Evolutionary conservation across 2,329 filamentous ascomycete genomes (phyloP).

Genomic region (Lojkania enalia): DNA sequence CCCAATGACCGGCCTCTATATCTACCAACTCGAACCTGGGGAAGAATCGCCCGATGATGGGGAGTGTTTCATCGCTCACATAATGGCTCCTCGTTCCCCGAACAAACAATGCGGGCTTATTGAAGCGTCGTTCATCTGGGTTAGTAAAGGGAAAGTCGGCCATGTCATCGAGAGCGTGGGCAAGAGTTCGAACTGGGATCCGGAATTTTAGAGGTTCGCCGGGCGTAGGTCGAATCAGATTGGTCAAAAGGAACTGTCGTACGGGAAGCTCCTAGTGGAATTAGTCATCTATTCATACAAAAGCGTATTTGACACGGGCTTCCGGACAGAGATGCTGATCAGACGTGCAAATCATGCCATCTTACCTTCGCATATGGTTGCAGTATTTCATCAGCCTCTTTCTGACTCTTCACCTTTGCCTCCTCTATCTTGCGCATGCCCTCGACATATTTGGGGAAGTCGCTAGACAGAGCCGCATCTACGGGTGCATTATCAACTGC

Average conservation of each 20-base stretch:
- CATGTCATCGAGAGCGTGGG: slow-evolving; percentile 69
- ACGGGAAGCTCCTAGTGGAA: slow-evolving; percentile 66
- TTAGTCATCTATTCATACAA: too few species aligned
- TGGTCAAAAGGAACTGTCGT: slow-evolving; percentile 89
- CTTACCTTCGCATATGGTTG: slow-evolving; percentile 65
- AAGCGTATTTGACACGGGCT: too few species aligned
- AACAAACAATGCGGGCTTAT: slow-evolving; percentile 79
- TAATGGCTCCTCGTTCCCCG: slow-evolving; percentile 76
- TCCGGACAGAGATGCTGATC: too few species aligned
- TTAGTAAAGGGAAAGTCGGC: slow-evolving; percentile 87
- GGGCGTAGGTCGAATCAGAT: slow-evolving; percentile 64
- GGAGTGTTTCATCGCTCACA: slow-evolving; percentile 77
- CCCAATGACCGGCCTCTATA: slow-evolving; percentile 81
- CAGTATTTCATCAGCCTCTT: slow-evolving; percentile 80
- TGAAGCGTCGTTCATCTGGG: slow-evolving; percentile 68
- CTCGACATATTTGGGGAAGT: slow-evolving; percentile 78
- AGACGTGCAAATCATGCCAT: too few species aligned
- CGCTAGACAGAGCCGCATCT: slow-evolving; percentile 71
- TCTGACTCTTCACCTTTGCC: slow-evolving; percentile 66
- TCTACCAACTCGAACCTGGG: slow-evolving; percentile 74
- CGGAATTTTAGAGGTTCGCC: slow-evolving; percentile 69
- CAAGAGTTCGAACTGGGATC: slow-evolving; percentile 75
- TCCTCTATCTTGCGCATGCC: slow-evolving; percentile 83
- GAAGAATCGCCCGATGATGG: slow-evolving; percentile 81
- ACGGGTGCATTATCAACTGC: slow-evolving; percentile 92